A percentile compares a stretch with the other conserved stretches of the same genome.
Conservation (phyloP, 805 yeast genomes). For the Wickerhamomyces bovis region DNA sequence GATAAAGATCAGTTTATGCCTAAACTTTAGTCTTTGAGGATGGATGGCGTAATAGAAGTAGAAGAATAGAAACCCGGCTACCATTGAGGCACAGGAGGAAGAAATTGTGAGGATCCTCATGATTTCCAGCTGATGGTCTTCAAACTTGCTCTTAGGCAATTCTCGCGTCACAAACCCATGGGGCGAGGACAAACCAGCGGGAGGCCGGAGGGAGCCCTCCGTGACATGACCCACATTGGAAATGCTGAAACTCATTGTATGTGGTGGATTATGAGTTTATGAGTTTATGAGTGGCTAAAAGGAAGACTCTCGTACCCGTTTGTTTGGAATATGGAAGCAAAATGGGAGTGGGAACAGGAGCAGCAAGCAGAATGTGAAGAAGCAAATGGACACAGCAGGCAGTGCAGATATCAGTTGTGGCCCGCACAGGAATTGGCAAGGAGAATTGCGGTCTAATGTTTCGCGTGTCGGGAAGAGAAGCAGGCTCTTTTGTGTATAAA, state of each 20-base stretch:
- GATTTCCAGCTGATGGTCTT: constrained; percentile 1
- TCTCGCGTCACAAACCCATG: background rate
- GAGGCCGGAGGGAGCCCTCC: background rate
- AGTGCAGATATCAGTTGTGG: background rate
- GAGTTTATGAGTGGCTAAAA: background rate
- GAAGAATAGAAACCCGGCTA: constrained; percentile 52
- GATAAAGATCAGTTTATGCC: constrained; percentile 65
- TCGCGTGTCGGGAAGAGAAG: no score
- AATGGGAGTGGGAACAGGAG: no score
- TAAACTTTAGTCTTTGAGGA: constrained; percentile 53
- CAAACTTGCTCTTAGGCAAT: background rate
- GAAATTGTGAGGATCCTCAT: constrained; percentile 36
- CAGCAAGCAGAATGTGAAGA: background rate
- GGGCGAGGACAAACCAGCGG: background rate
- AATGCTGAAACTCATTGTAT: background rate
- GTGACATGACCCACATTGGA: background rate
- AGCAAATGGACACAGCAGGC: background rate
- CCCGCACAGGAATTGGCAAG: no score
- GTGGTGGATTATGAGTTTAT: background rate
- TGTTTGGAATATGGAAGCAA: no score
- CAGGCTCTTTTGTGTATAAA: no score
- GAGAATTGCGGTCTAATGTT: no score
- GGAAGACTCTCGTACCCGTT: background rate
- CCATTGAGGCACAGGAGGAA: constrained; percentile 43
- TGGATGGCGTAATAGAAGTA: constrained; percentile 60